Evolutionary conservation across 352 stramenopile genomes (phyloP), one percentile per base, ranked within the genome.

Genomic region (Pythium rishiriense): DNA sequence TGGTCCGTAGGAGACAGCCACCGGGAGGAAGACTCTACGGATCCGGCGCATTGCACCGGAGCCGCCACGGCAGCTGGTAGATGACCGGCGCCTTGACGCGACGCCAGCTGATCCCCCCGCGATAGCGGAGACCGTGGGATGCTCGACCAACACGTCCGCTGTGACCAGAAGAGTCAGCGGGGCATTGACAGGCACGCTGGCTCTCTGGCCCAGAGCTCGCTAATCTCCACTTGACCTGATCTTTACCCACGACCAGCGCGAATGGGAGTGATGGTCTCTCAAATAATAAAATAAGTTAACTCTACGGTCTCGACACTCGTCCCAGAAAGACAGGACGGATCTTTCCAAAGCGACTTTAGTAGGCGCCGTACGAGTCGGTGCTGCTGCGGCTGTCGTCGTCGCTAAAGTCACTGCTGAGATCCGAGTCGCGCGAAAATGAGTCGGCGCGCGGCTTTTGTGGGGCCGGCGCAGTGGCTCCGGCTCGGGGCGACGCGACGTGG

Each of bases 371-470:
- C 29, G 42, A 62, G 26, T 62, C 43, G 29, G 2, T 62, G 42
- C 56, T 52, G 8, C 22, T 41, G 29, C 52, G 49, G 24, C 41
- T 35, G 35, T 66, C 59, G 43, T 56, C 42, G 43, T 66, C 49
- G 33, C 58, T 66, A 15, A 47, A 64, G 43, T 62, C 59, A 28
- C 59, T 66, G 59, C 59, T 66, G 21, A 60, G 26, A 19, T 61
- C 37, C 24, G 52, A 59, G 33, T 24, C 52, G 24, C 52, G 33
- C 4, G 33, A 39, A 14, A 39, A 39, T 14, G 33, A 39, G 33
- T 39, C 33, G 2, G 33, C 33, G 33, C 33, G 33, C 10, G 33
- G 33, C 33, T 39, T 39, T 10, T n/a, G n/a, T n/a, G n/a, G n/a
- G n/a, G n/a, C n/a, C n/a, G 33, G 33, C 33, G 33, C 33, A 39